phyloP scores from a whole-genome alignment of 768 basidiomycete species.

The Lentinus brumalis region DNA sequence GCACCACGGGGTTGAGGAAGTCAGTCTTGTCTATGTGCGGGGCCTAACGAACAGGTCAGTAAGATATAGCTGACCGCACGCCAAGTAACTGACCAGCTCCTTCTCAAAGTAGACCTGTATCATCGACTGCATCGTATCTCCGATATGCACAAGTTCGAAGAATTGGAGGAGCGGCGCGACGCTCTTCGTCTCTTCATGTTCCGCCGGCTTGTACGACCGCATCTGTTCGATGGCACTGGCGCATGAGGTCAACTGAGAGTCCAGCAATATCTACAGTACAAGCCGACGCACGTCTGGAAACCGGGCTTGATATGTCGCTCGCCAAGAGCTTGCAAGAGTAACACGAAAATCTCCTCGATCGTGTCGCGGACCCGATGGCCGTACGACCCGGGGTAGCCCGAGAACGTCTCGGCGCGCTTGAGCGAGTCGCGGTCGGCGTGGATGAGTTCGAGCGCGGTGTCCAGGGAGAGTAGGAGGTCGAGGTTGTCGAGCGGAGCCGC shows the following conservation, averaged over 20 bases:
- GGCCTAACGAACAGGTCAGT: constrained; percentile 46
- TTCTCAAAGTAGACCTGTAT: constrained; percentile 98
- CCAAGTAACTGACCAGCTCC: constrained; percentile 60
- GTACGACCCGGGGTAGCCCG: constrained; percentile 82
- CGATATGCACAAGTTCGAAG: constrained; percentile 96
- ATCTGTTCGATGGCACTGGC: constrained; percentile 86
- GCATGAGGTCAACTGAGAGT: too few species aligned
- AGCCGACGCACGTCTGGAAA: constrained; percentile 59
- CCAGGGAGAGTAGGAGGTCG: constrained; percentile 89
- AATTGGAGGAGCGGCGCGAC: constrained; percentile 96
- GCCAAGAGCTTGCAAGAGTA: constrained; percentile 76
- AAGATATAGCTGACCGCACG: neutral
- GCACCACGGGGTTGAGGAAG: constrained; percentile 88
- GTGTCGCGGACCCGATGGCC: constrained; percentile 89
- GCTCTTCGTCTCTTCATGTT: constrained; percentile 76
- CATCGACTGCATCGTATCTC: constrained; percentile 97
- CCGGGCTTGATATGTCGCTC: constrained; percentile 81
- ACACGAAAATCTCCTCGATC: constrained; percentile 90
- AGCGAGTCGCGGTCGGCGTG: constrained; percentile 90
- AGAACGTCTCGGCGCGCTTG: constrained; percentile 91
- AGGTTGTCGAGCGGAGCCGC: constrained; percentile 50
- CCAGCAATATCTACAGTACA: too few species aligned
- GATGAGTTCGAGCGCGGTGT: constrained; percentile 88
- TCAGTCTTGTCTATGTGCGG: constrained; percentile 91
- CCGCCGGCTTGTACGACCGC: constrained; percentile 86